Percentiles rank a stretch among this genome's conserved stretches.
Conservation (phyloP, 2,329 filamentous ascomycete species). For the Ceratocystis cubensis region DNA sequence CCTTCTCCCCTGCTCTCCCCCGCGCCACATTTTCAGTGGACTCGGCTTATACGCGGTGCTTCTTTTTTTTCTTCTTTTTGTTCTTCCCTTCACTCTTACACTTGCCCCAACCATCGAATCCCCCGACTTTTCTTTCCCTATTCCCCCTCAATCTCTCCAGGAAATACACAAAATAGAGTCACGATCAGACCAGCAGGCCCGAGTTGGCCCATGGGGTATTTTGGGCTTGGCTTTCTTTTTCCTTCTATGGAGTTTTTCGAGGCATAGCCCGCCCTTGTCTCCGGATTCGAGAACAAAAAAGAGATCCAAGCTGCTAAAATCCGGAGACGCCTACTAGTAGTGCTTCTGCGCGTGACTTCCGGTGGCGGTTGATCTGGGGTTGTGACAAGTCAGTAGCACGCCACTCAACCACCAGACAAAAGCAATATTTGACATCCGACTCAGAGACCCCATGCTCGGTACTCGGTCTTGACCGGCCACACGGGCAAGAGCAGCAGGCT, state of each 20-base stretch:
- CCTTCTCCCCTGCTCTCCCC: not conserved
- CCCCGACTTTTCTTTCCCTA: not conserved
- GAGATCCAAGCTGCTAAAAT: slow-evolving; percentile 5
- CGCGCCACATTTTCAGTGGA: slow-evolving; percentile 5
- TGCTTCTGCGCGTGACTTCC: not conserved
- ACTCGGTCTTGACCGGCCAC: too few species aligned
- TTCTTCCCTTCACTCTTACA: not conserved
- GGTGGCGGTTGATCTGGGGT: not conserved
- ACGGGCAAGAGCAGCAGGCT: too few species aligned
- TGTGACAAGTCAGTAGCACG: slow-evolving; percentile 1
- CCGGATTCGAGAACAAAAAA: not conserved
- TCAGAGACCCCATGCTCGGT: not conserved
- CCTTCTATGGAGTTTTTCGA: not conserved
- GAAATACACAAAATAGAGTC: slow-evolving; percentile 6
- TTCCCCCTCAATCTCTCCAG: not conserved
- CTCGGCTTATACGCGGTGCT: slow-evolving; percentile 10
- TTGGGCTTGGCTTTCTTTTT: not conserved
- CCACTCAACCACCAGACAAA: not conserved
- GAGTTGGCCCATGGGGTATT: slow-evolving; percentile 9
- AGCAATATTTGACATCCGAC: not conserved
- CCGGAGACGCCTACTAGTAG: slow-evolving; percentile 5
- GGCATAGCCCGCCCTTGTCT: not conserved
- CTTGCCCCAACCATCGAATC: not conserved
- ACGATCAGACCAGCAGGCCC: slow-evolving; percentile 9
- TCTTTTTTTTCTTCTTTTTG: not conserved